These are phyloP conservation scores for Metarhizium anisopliae DNA, from an alignment of 2,329 filamentous ascomycete species.

Conservation along the genomic window DNA sequence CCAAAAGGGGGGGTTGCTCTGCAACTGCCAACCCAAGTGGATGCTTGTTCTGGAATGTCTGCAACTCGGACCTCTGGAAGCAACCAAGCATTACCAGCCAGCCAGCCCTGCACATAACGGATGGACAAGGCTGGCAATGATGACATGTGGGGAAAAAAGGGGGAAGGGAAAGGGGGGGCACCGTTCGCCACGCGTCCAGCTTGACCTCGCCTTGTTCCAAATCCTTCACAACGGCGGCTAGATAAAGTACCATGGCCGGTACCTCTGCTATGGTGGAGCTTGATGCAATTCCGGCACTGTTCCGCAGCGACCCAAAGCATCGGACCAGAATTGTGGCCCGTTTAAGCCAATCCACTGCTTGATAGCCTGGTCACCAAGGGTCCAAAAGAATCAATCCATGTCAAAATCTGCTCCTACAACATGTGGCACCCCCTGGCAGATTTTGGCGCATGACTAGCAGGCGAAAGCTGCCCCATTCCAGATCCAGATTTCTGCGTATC, in stretches of 20 bases:
- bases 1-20: not conserved
- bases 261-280: constrained; percentile 16
- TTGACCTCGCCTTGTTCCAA: not conserved
- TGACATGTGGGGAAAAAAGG: no score
- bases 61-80: not conserved
- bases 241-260: not conserved
- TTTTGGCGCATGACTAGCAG: not conserved
- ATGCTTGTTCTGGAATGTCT: not conserved
- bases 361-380: not conserved
- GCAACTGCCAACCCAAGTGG: not conserved
- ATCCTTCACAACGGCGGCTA: not conserved
- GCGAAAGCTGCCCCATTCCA: no score
- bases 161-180: no score
- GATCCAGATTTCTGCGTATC: not conserved
- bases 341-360: not conserved
- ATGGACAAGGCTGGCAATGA: no score
- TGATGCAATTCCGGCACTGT: constrained; percentile 22
- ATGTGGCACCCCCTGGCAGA: not conserved
- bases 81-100: not conserved
- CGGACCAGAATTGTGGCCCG: constrained; percentile 6
- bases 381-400: not conserved
- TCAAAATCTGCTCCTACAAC: not conserved
- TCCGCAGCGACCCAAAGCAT: constrained; percentile 13
- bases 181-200: no score
- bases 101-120: no score